phyloP scores from a whole-genome alignment of 306 rosid genomes.

The Begonia fuchsioides region DNA sequence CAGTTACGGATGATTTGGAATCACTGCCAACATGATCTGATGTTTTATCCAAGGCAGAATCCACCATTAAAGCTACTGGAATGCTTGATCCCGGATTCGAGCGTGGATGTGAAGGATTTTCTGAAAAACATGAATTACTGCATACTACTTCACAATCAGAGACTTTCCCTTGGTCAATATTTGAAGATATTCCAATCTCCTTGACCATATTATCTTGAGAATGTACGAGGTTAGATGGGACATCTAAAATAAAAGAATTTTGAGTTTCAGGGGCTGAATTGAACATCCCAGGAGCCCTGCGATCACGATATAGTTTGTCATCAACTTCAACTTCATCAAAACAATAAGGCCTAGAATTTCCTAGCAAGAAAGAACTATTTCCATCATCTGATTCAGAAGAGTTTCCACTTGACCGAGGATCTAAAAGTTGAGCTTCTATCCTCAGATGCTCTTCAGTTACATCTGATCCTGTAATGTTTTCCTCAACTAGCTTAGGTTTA shows the following conservation, averaged over 20 bases:
- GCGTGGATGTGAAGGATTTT: constrained; percentile 13
- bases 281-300: constrained; percentile 19
- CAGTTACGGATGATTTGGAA: constrained; percentile 21
- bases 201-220: constrained; percentile 14
- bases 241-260: constrained; percentile 25
- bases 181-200: constrained; percentile 13
- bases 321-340: constrained; percentile 36
- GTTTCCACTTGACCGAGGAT: constrained; percentile 50
- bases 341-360: constrained; percentile 30
- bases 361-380: constrained; percentile 35
- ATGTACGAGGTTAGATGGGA: constrained; percentile 19
- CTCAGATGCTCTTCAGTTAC: constrained; percentile 38
- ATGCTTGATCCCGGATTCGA: constrained; percentile 25
- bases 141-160: constrained; percentile 26
- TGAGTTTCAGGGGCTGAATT: constrained; percentile 16
- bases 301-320: constrained; percentile 26
- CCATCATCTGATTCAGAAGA: constrained; percentile 50
- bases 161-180: constrained; percentile 20
- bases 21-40: constrained; percentile 10
- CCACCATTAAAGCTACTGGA: constrained; percentile 10
- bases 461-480: constrained; percentile 23
- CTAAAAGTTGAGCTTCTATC: constrained; percentile 37
- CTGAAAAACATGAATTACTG: constrained; percentile 19
- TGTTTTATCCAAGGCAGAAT: constrained; percentile 19
- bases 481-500: constrained; percentile 26